Evolutionary conservation across 768 basidiomycete species (phyloP).

Genomic region (Holtermannia corniformis): DNA sequence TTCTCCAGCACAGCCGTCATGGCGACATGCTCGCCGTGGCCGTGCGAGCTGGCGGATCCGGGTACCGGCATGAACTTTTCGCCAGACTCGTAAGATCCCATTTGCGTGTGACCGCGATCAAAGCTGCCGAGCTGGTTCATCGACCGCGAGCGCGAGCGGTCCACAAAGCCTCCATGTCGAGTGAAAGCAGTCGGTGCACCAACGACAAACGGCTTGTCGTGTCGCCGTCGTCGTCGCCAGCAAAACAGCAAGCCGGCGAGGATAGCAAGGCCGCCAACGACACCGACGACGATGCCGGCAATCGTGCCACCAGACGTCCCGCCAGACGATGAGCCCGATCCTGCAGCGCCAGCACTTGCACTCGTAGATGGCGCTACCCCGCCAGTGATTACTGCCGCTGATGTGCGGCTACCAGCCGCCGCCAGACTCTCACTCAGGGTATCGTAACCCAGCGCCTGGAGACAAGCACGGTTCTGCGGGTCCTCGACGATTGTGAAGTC

Average conservation of each 20-base stretch:
- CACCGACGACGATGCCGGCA: not conserved
- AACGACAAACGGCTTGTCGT: no score
- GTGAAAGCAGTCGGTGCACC: no score
- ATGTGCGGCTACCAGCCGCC: not conserved
- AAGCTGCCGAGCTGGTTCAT: no score
- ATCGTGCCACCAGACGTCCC: not conserved
- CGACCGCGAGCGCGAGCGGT: no score
- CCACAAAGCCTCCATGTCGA: no score
- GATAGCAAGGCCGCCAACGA: constrained; percentile 3
- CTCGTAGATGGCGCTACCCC: no score
- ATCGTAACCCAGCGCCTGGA: not conserved
- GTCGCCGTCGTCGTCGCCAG: constrained; percentile 1
- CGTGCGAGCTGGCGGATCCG: no score
- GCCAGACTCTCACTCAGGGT: not conserved
- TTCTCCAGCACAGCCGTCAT: not conserved
- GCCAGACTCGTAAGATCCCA: no score
- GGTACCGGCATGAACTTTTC: no score
- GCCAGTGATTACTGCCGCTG: not conserved
- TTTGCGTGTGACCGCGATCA: no score
- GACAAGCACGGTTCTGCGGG: not conserved
- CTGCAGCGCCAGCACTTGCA: not conserved
- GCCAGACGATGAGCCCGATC: not conserved
- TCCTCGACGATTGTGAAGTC: not conserved
- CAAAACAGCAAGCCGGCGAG: constrained; percentile 3
- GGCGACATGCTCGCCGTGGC: not conserved